Evolutionary conservation across 768 basidiomycete genomes (phyloP).

Genomic region (Tephrocybe sp.): DNA sequence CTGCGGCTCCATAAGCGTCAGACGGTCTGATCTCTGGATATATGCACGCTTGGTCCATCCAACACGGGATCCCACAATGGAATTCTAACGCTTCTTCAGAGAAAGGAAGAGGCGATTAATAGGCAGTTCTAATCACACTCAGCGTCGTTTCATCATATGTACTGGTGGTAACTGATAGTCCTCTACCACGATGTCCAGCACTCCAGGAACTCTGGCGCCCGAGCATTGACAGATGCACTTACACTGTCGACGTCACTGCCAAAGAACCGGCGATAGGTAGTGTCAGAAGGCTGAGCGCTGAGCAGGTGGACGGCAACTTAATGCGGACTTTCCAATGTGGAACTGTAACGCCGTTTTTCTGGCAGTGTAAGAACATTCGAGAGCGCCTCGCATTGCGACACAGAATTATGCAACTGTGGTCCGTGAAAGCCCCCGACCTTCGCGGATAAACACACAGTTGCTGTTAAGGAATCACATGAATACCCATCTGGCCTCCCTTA

Average conservation of each 20-base stretch:
- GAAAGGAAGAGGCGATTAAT: background rate
- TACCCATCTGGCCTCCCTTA: background rate
- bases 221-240: background rate
- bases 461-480: background rate
- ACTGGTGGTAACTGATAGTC: background rate
- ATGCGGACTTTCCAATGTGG: no score
- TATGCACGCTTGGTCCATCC: background rate
- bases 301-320: no score
- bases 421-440: background rate
- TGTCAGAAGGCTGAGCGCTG: background rate
- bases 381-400: no score
- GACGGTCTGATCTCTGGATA: background rate
- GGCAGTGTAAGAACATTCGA: background rate
- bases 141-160: background rate
- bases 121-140: background rate
- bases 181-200: background rate
- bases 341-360: no score
- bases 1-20: conserved; percentile 6
- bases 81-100: no score
- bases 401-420: no score
- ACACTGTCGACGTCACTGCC: background rate
- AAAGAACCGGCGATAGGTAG: background rate
- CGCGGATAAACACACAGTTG: background rate
- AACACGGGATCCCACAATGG: background rate
- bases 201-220: background rate